Evolutionary conservation across 116 monocot species (phyloP).

Genomic region (Zostera marina): DNA sequence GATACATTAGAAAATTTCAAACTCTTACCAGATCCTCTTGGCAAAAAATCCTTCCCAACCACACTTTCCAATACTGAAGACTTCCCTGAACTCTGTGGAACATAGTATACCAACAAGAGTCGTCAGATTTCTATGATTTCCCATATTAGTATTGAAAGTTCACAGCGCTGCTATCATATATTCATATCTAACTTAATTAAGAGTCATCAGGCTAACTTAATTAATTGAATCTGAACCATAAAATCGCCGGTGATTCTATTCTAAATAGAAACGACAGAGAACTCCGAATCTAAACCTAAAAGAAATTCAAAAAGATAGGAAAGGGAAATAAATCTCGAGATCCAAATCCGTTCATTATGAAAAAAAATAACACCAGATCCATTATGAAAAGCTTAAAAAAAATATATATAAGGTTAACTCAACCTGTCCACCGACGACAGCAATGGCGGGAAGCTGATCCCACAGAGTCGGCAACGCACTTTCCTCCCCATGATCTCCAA

Average conservation of each 20-base stretch:
- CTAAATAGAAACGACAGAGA: not conserved
- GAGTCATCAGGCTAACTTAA: no score
- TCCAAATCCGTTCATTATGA: not conserved
- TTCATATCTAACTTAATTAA: no score
- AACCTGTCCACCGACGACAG: constrained; percentile 65
- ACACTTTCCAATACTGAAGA: constrained; percentile 91
- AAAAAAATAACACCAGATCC: not conserved
- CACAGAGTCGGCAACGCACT: constrained; percentile 44
- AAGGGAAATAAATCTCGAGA: not conserved
- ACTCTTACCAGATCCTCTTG: constrained; percentile 37
- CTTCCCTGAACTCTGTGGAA: constrained; percentile 81
- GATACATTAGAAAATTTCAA: not conserved
- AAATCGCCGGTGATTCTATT: no score
- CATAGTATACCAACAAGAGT: constrained; percentile 2
- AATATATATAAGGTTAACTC: not conserved
- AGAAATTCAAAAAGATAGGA: not conserved
- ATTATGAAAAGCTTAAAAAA: not conserved
- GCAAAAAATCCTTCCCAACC: constrained; percentile 95
- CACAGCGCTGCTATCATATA: no score
- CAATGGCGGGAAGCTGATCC: constrained; percentile 57
- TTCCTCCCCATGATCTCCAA: constrained; percentile 72
- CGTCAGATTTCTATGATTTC: not conserved
- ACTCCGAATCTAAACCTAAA: not conserved
- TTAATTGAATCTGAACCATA: no score
- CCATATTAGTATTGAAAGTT: no score